Conservation (phyloP, 345 rosid genomes). For the Isatis tinctoria region DNA sequence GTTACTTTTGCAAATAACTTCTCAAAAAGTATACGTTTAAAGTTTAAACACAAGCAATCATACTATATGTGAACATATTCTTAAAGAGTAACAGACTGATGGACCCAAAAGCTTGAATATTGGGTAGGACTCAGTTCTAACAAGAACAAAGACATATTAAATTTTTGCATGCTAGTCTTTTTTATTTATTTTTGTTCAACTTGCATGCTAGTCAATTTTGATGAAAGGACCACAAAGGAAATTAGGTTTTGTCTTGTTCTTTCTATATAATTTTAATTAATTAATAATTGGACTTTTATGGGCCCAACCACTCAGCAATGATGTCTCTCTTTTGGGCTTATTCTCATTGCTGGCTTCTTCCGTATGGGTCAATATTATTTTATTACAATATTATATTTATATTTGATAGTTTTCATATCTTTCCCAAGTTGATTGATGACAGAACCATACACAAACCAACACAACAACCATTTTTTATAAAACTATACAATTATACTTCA, state of each 20-base stretch:
- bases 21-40: background rate
- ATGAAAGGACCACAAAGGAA: constrained; percentile 23
- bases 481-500: background rate
- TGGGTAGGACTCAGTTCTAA: constrained; percentile 19
- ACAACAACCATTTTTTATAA: background rate
- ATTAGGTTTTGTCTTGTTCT: constrained; percentile 27
- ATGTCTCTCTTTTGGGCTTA: constrained; percentile 31
- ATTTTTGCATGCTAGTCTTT: constrained; percentile 22
- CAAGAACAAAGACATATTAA: constrained; percentile 22
- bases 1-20: background rate
- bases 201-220: constrained; percentile 24
- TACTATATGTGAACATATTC: background rate
- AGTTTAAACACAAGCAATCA: background rate
- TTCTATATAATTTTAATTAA: background rate
- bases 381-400: background rate
- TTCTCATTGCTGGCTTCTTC: constrained; percentile 23
- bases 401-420: constrained; percentile 11
- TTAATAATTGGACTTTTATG: background rate
- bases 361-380: constrained; percentile 19
- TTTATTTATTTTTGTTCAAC: too few species aligned
- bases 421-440: constrained; percentile 18
- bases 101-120: constrained; percentile 15
- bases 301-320: constrained; percentile 18
- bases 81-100: background rate
- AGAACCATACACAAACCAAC: constrained; percentile 23